phyloP scores from a whole-genome alignment of 192 early-diverging fungal genomes.

The Linnemannia schmuckeri region DNA sequence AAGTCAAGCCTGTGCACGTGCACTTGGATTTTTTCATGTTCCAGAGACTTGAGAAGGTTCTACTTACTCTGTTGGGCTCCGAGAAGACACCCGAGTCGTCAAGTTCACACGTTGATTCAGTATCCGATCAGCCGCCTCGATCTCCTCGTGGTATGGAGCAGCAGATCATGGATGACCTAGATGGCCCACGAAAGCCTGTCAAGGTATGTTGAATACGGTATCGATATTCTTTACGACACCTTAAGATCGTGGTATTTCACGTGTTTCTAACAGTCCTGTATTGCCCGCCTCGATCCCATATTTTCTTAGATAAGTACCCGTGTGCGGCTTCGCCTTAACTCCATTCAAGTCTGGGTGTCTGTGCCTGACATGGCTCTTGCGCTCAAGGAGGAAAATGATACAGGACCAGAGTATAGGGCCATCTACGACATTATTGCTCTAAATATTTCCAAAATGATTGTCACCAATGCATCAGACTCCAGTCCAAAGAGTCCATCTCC shows the following conservation, averaged over 20 bases:
- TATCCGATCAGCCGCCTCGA: neutral
- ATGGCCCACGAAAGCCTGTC: neutral
- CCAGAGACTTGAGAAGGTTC: constrained; percentile 60
- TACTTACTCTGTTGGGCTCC: constrained; percentile 44
- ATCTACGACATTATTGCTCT: constrained; percentile 40
- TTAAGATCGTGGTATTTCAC: no score
- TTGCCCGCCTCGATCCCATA: neutral
- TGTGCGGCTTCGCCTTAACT: constrained; percentile 43
- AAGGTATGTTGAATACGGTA: constrained; percentile 27
- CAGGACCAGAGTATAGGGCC: constrained; percentile 43
- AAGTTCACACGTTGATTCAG: neutral
- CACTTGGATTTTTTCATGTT: constrained; percentile 62
- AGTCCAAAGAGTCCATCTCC: neutral
- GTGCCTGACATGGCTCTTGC: constrained; percentile 38
- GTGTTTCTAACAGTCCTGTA: no score
- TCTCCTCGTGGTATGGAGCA: constrained; percentile 23
- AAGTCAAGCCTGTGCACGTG: constrained; percentile 63
- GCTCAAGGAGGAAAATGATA: constrained; percentile 22
- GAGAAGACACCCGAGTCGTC: neutral
- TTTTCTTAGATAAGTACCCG: constrained; percentile 24
- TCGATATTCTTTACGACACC: neutral
- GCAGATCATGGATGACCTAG: constrained; percentile 55
- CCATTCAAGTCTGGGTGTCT: constrained; percentile 45
- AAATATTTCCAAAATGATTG: constrained; percentile 40
- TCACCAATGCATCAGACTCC: constrained; percentile 13